Evolutionary conservation across 2,329 filamentous ascomycete species (phyloP).

Genomic region (Davidsoniella eucalypti): DNA sequence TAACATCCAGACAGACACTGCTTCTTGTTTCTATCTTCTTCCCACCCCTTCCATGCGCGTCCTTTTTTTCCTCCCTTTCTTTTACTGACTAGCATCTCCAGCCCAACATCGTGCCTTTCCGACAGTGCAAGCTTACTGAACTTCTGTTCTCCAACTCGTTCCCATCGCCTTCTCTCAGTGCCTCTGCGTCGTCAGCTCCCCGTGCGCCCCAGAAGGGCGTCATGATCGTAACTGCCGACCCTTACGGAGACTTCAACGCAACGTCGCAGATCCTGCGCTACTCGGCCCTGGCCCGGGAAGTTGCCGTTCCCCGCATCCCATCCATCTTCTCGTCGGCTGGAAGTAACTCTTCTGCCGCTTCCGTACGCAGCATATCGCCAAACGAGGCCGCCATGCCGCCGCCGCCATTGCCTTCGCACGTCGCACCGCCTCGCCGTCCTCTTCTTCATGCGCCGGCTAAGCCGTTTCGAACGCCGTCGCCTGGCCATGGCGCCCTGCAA

Average conservation of each 20-base stretch:
- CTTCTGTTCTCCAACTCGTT: slow-evolving; percentile 79
- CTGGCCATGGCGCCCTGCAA: slow-evolving; percentile 15
- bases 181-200: slow-evolving; percentile 23
- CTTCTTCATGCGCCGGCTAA: slow-evolving; percentile 1
- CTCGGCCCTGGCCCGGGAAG: slow-evolving; percentile 78
- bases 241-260: slow-evolving; percentile 85
- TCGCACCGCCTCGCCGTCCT: neutral
- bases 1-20: no score
- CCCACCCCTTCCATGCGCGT: neutral
- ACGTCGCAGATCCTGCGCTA: slow-evolving; percentile 93
- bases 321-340: slow-evolving; percentile 40
- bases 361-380: slow-evolving; percentile 3
- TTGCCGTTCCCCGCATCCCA: slow-evolving; percentile 78
- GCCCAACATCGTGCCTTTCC: slow-evolving; percentile 60
- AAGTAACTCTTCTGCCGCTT: neutral
- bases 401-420: slow-evolving; percentile 1
- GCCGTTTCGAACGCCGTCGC: slow-evolving; percentile 4
- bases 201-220: slow-evolving; percentile 70
- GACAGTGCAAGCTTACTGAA: slow-evolving; percentile 75
- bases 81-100: slow-evolving; percentile 18
- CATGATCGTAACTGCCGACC: slow-evolving; percentile 94
- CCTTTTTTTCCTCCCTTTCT: neutral
- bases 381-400: slow-evolving; percentile 2
- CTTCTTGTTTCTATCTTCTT: no score
- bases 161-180: slow-evolving; percentile 40